Conservation (phyloP, 768 basidiomycete species). For the Mycena galopus region DNA sequence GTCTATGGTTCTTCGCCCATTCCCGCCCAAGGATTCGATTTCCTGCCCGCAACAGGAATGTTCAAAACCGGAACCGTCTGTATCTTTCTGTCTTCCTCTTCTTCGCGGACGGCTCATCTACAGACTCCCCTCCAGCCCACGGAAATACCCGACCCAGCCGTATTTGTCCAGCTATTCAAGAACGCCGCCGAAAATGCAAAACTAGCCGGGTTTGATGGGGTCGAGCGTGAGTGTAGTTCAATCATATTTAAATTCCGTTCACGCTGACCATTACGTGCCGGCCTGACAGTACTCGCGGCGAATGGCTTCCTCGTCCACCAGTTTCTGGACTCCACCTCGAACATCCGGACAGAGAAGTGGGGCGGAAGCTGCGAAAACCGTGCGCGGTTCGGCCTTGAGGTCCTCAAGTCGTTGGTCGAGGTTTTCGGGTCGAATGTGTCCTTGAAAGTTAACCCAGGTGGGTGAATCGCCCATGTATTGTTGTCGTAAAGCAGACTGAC, state of each 20-base stretch:
- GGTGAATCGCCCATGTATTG: background rate
- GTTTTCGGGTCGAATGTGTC: conserved; percentile 61
- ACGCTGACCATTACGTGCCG: too few species aligned
- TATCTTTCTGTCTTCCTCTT: background rate
- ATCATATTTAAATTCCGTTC: too few species aligned
- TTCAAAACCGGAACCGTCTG: conserved; percentile 58
- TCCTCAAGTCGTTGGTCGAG: conserved; percentile 56
- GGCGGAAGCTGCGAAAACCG: conserved; percentile 73
- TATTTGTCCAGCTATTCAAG: conserved; percentile 54
- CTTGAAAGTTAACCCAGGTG: conserved; percentile 53
- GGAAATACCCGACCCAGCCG: conserved; percentile 56
- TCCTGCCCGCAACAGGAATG: conserved; percentile 50
- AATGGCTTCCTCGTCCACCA: conserved; percentile 62
- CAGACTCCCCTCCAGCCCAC: conserved; percentile 48
- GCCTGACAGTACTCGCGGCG: conserved; percentile 61
- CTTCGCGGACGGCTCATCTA: background rate
- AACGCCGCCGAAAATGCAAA: conserved; percentile 62
- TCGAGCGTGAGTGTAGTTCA: conserved; percentile 55
- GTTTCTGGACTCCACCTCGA: conserved; percentile 63
- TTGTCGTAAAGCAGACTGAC: background rate
- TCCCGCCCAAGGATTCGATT: conserved; percentile 52
- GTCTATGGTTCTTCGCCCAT: conserved; percentile 62
- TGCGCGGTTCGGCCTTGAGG: conserved; percentile 65
- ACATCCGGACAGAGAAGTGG: conserved; percentile 69
- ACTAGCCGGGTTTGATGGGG: conserved; percentile 69